Base-by-base conservation (phyloP, 371 early-diverging fungal species). In the Mortierella polycephala region DNA sequence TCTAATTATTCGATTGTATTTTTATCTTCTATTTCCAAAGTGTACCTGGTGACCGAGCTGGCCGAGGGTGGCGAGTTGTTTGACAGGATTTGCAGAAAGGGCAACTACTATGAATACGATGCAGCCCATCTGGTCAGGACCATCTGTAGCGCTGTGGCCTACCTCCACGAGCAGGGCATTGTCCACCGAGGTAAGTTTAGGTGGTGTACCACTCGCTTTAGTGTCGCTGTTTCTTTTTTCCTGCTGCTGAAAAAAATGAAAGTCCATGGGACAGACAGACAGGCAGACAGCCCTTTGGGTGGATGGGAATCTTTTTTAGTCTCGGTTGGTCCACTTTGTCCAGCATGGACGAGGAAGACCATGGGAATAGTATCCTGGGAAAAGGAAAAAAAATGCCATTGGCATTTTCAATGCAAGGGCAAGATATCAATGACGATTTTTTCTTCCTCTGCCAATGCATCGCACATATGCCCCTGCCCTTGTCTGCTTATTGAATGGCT, bases 51-150 rank as follows among this genome's bases (percentile, higher is more conserved):
- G 39, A 95, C 94, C 66, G 96, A 96, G 65, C 84, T 96, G 57
- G 95, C 95, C 62, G 86, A 87, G 8, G 97, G 97, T 20, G 97
- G 97, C 39, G 97, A 96, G 81, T 82, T 97, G 42, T 96, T 97
- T 70, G 94, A 96, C 77, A 88, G 95, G 57, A 94, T 98, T 62
- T 91, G 90, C 69, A 88, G 89, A 61, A 91, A 92, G 65, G 89
- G 88, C n/a, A 87, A 83, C 67, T 95, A 94, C 69, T 93, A 89
- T 82, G 96, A 96, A 82, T 86, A 85, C 37, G 95, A 96, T 80
- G 96, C 95, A n/a, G 95, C 94, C 49, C 83, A 92, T 60, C 89
- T 96, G 69, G 87, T 95, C 47, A 82, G 85, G 23, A 91, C 90
- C 10, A 88, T 95, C 40, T 84, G 89, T 56, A 90, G 88, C 54